These are phyloP conservation scores for Ceratobasidium sp. DNA, from an alignment of 1,284 basidiomycete species.

Conservation along the genomic window DNA sequence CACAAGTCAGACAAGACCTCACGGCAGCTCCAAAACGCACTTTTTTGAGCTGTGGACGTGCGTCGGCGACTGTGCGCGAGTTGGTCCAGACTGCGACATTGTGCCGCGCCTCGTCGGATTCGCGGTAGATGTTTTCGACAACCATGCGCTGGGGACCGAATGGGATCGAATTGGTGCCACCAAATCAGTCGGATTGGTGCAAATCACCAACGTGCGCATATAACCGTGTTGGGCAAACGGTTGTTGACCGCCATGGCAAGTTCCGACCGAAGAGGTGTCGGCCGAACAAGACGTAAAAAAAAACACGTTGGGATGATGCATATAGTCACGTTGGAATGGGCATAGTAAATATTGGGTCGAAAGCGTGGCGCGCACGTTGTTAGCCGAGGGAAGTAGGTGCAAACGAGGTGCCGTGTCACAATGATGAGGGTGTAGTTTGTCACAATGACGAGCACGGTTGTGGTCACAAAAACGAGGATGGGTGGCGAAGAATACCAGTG, in stretches of 20 bases:
- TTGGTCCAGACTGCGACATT: slow-evolving; percentile 89
- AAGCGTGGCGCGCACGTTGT: background rate
- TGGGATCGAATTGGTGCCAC: background rate
- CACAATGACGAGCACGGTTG: no score
- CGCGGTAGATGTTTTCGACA: slow-evolving; percentile 95
- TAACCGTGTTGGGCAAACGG: slow-evolving; percentile 5
- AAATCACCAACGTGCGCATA: slow-evolving; percentile 7
- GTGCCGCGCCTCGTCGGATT: slow-evolving; percentile 84
- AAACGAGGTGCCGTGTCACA: no score
- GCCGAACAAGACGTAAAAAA: slow-evolving; percentile 27
- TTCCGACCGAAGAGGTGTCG: background rate
- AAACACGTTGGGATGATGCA: slow-evolving; percentile 30
- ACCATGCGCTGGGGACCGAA: slow-evolving; percentile 56
- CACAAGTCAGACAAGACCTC: background rate
- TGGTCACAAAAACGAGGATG: background rate
- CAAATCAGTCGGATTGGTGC: background rate
- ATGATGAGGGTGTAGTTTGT: no score
- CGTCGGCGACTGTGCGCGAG: slow-evolving; percentile 74
- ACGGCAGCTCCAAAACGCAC: slow-evolving; percentile 63
- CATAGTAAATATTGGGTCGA: background rate
- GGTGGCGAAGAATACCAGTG: no score
- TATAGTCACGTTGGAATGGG: background rate
- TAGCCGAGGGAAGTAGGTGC: background rate
- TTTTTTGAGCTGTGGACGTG: slow-evolving; percentile 79
- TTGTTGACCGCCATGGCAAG: no score